Base-by-base conservation (phyloP, 1,139 yeast genomes). In the Suhomyces chickasaworum region DNA sequence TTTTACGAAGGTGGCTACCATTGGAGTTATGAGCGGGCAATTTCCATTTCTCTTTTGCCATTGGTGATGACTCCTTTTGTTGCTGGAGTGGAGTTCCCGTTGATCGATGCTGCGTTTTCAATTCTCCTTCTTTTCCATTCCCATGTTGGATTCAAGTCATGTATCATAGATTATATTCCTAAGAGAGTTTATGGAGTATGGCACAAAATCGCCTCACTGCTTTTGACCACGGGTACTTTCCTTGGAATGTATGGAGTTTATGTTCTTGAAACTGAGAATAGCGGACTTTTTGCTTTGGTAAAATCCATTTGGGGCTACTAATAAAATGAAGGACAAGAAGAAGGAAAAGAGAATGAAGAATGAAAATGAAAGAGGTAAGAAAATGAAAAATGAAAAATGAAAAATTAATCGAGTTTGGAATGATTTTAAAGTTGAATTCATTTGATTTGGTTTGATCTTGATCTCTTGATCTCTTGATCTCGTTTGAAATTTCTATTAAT, bases 121-220 rank as follows among this genome's bases (percentile, higher is more conserved):
- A 73, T 84, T 10, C 66, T 83, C 23, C 65, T 89, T 41, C 69
- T 91, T 54, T 75, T 82, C 56, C 97, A 91, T 70, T 77, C 85
- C 48, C 88, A 87, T 66, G 77, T 83, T 47, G 98, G 97, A 0
- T 80, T 91, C 69, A 84, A 83, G 60, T 77, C 95, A 34, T 89
- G 97, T 71, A 89, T 91, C 61, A 81, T 84, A 51, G 97, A 91
- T 68, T 90, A 90, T 69, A 84, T 91, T 52, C 97, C 97, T 45
- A 74, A 76, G 66, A 81, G 97, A 65, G 89, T 84, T 33, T 91
- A 84, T 64, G 95, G 96, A 8, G 60, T 73, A 37, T 79, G 86
- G 78, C 86, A 87, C 68, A 77, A 73, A 47, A 62, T 75, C 39
- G 88, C 93, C 46, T 75, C 81, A 73, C 75, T 77, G 55, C 65